phyloP scores from a whole-genome alignment of 1,284 basidiomycete species.

The Microbotryomycetes sp. region DNA sequence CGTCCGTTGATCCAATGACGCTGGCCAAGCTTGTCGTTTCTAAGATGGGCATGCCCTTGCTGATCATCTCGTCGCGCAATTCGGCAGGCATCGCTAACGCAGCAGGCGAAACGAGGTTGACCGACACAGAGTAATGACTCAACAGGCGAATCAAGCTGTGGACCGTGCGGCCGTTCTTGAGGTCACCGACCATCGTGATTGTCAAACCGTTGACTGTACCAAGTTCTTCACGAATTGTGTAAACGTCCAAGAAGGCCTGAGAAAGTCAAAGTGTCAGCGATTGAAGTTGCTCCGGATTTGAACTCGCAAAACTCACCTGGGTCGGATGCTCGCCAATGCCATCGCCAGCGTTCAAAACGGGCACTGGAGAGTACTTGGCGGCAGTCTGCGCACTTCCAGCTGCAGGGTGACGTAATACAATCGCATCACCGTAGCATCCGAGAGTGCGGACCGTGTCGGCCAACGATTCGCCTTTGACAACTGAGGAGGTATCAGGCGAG shows the following conservation, averaged over 20 bases:
- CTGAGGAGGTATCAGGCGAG: slow-evolving; percentile 73
- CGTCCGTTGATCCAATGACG: slow-evolving; percentile 87
- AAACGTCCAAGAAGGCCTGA: slow-evolving; percentile 85
- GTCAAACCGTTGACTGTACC: slow-evolving; percentile 96
- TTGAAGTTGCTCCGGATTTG: neutral
- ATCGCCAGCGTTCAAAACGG: slow-evolving; percentile 94
- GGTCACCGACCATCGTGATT: slow-evolving; percentile 85
- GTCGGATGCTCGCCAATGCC: slow-evolving; percentile 97
- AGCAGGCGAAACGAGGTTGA: slow-evolving; percentile 92
- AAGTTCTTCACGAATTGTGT: slow-evolving; percentile 88
- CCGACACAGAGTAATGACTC: slow-evolving; percentile 71
- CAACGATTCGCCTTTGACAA: slow-evolving; percentile 88
- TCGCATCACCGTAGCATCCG: slow-evolving; percentile 91
- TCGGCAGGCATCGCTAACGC: slow-evolving; percentile 85
- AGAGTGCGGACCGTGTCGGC: slow-evolving; percentile 91
- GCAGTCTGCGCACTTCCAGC: slow-evolving; percentile 85
- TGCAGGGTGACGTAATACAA: slow-evolving; percentile 90
- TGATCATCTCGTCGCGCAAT: slow-evolving; percentile 74
- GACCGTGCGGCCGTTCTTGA: slow-evolving; percentile 97
- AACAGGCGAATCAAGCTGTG: slow-evolving; percentile 92
- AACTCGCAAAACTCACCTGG: slow-evolving; percentile 53
- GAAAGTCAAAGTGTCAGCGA: slow-evolving; percentile 14
- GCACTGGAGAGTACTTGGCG: slow-evolving; percentile 90
- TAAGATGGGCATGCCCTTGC: slow-evolving; percentile 69
- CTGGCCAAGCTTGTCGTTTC: slow-evolving; percentile 83